Base-by-base conservation (phyloP, 208 protist genomes). In the Crithidia expoeki region DNA sequence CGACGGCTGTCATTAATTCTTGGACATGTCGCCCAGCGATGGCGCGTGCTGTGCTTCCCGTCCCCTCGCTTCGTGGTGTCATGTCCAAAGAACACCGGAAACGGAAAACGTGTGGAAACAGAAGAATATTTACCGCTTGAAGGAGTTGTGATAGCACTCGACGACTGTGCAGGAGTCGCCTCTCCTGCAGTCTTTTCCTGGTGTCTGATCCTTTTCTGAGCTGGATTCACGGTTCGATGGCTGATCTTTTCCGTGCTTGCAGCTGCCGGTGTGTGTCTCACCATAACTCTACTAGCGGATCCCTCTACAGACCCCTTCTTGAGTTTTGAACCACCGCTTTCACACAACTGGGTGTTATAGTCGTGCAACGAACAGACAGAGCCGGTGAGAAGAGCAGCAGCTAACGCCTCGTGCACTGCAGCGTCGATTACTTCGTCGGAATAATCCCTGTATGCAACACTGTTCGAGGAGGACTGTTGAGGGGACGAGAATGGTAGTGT, bases 321-420 rank as follows among this genome's bases (percentile, higher is more conserved):
- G n/a, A n/a, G n/a, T n/a, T n/a, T n/a, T n/a, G n/a, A n/a, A n/a
- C n/a, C n/a, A n/a, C n/a, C n/a, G n/a, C n/a, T n/a, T n/a, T n/a
- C n/a, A n/a, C n/a, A n/a, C n/a, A n/a, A n/a, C n/a, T 25, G 25
- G 2, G 0, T 4, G 47, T 34, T 60, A 49, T 71, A 76, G 23
- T 70, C 63, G 49, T 76, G 63, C 10, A 76, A 36, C 5, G 71
- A 71, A 56, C 71, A 76, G 14, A 76, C 71, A 11, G 57, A 42
- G 46, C 71, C 71, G 16, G 6, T n/a, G 28, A 76, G 56, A 9
- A 42, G 2, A n/a, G 46, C 19, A 42, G 40, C 4, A 4, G 19
- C 2, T 2, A 38, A 0, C n/a, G 46, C 56, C 11, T 56, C 57
- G 40, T 49, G 25, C n/a, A 21, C 25, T 28, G 17, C 58, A 21